A percentile compares a stretch with the other conserved stretches of the same genome.
Conservation (phyloP, 257 asterid species). For the Plantago ovata region DNA sequence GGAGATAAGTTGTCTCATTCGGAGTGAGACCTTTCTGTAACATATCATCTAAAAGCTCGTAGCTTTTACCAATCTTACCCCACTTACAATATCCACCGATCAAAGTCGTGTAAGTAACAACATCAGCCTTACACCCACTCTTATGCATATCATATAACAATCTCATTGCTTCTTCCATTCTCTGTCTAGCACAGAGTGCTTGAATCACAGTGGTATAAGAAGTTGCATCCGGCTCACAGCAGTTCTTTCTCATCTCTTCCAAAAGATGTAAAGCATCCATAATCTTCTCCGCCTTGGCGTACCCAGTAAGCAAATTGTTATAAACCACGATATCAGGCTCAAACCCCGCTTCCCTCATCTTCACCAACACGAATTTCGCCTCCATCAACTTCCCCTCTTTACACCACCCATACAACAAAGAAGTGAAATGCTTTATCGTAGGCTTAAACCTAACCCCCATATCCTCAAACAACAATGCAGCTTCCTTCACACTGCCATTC, state of each 20-base stretch:
- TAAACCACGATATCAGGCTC: constrained; percentile 90
- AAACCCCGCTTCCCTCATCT: constrained; percentile 89
- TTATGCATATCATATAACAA: constrained; percentile 64
- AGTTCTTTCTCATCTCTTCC: constrained; percentile 70
- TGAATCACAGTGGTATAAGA: constrained; percentile 79
- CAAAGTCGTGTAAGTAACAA: constrained; percentile 69
- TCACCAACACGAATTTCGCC: constrained; percentile 74
- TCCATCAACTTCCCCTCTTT: constrained; percentile 87
- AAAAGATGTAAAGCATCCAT: constrained; percentile 69
- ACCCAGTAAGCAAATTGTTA: constrained; percentile 77
- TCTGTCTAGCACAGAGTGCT: constrained; percentile 69
- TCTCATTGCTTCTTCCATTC: constrained; percentile 72
- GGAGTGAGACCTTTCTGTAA: constrained; percentile 64
- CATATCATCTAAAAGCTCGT: constrained; percentile 67
- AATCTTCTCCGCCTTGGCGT: constrained; percentile 67
- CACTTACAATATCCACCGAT: constrained; percentile 90
- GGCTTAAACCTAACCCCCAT: constrained; percentile 66
- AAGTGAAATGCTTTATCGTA: constrained; percentile 76
- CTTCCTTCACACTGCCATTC: constrained; percentile 87
- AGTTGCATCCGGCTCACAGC: constrained; percentile 68
- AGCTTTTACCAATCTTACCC: constrained; percentile 58
- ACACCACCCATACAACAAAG: constrained; percentile 86
- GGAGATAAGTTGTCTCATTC: constrained; percentile 62
- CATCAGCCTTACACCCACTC: constrained; percentile 70
- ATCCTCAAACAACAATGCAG: constrained; percentile 79